A percentile compares a stretch with the other conserved stretches of the same genome.
phyloP scores from a whole-genome alignment of 169 alveolate genomes.

The Plasmodium inui region DNA sequence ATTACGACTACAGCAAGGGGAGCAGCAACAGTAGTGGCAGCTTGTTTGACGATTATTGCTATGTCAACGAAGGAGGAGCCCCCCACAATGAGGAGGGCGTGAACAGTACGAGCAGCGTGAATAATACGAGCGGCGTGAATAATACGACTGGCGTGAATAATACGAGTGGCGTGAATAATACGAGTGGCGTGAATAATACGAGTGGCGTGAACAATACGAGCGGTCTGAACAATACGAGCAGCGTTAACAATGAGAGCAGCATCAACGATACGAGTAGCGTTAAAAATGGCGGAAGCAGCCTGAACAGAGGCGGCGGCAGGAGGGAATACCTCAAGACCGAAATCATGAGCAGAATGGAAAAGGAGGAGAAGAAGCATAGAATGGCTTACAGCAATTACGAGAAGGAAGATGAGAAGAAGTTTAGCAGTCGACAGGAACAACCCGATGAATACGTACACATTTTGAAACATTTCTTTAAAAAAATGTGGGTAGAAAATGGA shows the following conservation, averaged over 20 bases:
- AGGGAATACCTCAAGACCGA: background rate
- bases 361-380: conserved; percentile 17
- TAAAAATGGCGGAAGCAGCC: background rate
- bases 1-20: conserved; percentile 14
- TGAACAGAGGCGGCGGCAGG: background rate
- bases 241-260: background rate
- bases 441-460: conserved; percentile 45
- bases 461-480: conserved; percentile 85
- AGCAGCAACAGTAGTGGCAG: conserved; percentile 1
- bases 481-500: conserved; percentile 95
- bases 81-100: background rate
- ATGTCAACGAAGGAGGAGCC: background rate
- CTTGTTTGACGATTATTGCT: conserved; percentile 10
- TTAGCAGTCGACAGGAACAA: conserved; percentile 19
- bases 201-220: background rate
- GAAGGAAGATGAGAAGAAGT: background rate
- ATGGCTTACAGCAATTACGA: conserved; percentile 4
- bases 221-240: background rate
- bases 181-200: background rate
- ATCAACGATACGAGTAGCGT: background rate
- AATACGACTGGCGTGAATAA: background rate
- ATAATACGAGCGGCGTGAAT: background rate
- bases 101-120: background rate
- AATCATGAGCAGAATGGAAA: conserved; percentile 2
- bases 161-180: background rate